Percentiles rank a stretch among this genome's conserved stretches.
These are phyloP conservation scores for Picochlorum sp. DNA, from an alignment of 139 green algal species.

Conservation along the genomic window DNA sequence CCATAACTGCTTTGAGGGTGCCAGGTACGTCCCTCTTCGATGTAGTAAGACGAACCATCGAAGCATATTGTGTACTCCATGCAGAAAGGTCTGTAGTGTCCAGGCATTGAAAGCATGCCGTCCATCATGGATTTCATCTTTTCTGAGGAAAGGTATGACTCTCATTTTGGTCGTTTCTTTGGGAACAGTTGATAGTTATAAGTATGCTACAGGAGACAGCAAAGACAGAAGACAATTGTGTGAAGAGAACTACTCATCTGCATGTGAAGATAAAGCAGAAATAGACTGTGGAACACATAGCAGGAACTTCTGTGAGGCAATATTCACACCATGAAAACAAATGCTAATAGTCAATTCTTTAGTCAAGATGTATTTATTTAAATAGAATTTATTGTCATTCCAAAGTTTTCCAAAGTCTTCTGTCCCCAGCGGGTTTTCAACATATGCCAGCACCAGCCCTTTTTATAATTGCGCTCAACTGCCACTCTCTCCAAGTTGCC, in stretches of 20 bases:
- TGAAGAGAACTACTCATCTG: not conserved
- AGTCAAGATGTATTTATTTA: too few species aligned
- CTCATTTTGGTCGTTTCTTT: not conserved
- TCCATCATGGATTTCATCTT: not conserved
- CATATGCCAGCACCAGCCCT: conserved; percentile 34
- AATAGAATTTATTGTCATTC: not conserved
- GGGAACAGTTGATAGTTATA: not conserved
- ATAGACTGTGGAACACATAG: not conserved
- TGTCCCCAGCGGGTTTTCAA: conserved; percentile 34
- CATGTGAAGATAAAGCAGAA: not conserved
- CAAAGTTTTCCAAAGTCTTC: conserved; percentile 9
- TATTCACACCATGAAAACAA: not conserved
- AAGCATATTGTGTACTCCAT: too few species aligned
- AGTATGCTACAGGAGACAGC: too few species aligned
- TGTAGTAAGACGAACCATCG: not conserved
- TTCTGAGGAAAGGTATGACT: not conserved
- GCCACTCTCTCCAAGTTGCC: conserved; percentile 33
- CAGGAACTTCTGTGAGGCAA: not conserved
- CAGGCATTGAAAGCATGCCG: too few species aligned
- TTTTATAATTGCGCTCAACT: conserved; percentile 29
- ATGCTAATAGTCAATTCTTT: not conserved
- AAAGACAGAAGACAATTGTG: not conserved
- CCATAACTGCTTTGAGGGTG: conserved; percentile 11
- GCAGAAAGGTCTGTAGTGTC: too few species aligned
- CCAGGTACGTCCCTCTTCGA: not conserved